A percentile compares a stretch with the other conserved stretches of the same genome.
Evolutionary conservation across 257 asterid genomes (phyloP).

Genomic region (Jacaranda copaia): DNA sequence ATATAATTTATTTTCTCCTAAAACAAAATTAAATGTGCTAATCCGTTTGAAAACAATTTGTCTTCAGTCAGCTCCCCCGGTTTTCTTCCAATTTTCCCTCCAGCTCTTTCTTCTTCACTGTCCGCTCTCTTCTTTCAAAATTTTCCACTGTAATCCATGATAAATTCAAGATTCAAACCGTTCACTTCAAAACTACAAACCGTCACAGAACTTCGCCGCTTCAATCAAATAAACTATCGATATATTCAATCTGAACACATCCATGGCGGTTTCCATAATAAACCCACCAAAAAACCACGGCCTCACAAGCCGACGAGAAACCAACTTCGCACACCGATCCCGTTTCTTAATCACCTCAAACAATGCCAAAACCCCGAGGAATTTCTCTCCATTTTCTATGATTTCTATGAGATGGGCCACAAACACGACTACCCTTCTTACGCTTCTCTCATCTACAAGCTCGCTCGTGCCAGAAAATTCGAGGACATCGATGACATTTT

Average conservation of each 20-base stretch:
- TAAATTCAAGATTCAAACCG: slow-evolving; percentile 31
- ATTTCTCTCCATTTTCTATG: slow-evolving; percentile 59
- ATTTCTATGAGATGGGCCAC: slow-evolving; percentile 63
- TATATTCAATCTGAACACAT: slow-evolving; percentile 32
- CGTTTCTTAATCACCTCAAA: slow-evolving; percentile 71
- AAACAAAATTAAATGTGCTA: too few relatives aligned
- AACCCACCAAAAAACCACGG: slow-evolving; percentile 41
- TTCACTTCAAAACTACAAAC: slow-evolving; percentile 16
- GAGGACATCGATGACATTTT: slow-evolving; percentile 67
- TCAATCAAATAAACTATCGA: slow-evolving; percentile 16
- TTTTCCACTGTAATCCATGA: slow-evolving; percentile 7
- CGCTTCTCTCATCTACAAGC: slow-evolving; percentile 77
- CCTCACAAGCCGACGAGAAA: slow-evolving; percentile 52
- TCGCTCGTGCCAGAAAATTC: slow-evolving; percentile 66
- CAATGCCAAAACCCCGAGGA: slow-evolving; percentile 59
- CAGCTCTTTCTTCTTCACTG: not conserved
- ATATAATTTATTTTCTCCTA: too few relatives aligned
- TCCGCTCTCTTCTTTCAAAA: not conserved
- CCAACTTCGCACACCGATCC: slow-evolving; percentile 61
- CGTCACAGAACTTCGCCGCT: slow-evolving; percentile 3
- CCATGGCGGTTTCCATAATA: slow-evolving; percentile 39
- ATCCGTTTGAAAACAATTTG: too few relatives aligned
- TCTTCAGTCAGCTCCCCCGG: too few relatives aligned
- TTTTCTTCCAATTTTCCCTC: not conserved
- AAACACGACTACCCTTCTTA: slow-evolving; percentile 87